Conservation (phyloP, 2,329 filamentous ascomycete species). For the Ophiocordyceps sinensis region DNA sequence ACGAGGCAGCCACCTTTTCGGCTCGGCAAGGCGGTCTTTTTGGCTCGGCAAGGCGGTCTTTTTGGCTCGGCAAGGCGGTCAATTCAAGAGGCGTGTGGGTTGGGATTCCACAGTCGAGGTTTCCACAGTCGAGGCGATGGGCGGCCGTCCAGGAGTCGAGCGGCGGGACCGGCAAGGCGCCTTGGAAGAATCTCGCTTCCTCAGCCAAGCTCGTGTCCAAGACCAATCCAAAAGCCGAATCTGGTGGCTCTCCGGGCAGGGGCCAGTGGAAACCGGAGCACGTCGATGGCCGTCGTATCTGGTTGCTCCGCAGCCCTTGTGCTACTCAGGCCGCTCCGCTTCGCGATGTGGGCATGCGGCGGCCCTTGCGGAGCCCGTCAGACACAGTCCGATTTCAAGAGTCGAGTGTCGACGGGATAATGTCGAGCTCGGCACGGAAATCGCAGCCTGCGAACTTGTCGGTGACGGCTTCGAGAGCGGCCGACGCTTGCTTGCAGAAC, state of each 20-base stretch:
- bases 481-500: not conserved
- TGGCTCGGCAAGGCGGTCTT: too few relatives aligned
- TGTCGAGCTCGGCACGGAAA: too few relatives aligned
- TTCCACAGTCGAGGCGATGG: not conserved
- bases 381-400: too few relatives aligned
- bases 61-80: too few relatives aligned
- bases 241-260: constrained; percentile 1
- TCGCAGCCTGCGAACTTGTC: too few relatives aligned
- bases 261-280: constrained; percentile 5
- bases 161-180: not conserved
- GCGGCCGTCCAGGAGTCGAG: not conserved
- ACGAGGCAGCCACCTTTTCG: too few relatives aligned
- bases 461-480: too few relatives aligned
- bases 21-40: too few relatives aligned
- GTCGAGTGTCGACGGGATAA: too few relatives aligned
- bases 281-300: constrained; percentile 8
- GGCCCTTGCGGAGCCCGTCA: not conserved
- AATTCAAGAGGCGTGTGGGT: too few relatives aligned
- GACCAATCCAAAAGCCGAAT: constrained; percentile 3
- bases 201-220: constrained; percentile 5
- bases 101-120: not conserved
- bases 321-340: constrained; percentile 7
- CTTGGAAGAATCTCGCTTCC: constrained; percentile 5
- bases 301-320: constrained; percentile 10
- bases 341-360: constrained; percentile 7